A percentile compares a stretch with the other conserved stretches of the same genome.
Conservation (phyloP, 768 basidiomycete genomes). For the Rubroboletus pulcherrimus region DNA sequence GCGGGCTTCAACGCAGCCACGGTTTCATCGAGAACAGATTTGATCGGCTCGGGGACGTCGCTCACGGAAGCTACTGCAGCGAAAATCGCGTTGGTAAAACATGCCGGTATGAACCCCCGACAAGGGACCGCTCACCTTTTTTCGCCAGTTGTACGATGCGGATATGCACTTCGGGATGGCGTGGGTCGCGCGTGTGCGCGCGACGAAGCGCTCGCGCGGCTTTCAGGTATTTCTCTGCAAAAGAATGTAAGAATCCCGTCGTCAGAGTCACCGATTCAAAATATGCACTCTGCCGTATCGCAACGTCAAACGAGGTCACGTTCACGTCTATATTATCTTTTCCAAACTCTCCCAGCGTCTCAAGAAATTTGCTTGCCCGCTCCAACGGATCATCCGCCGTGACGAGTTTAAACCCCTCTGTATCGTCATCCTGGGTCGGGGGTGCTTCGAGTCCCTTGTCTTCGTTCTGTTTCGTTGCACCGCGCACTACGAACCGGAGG, state of each 20-base stretch:
- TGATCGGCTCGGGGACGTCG: conserved; percentile 45
- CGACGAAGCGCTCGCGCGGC: conserved; percentile 64
- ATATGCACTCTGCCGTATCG: conserved; percentile 69
- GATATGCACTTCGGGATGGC: conserved; percentile 66
- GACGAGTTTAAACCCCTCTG: conserved; percentile 72
- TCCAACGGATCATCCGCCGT: conserved; percentile 63
- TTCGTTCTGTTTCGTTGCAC: conserved; percentile 37
- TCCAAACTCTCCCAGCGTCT: conserved; percentile 54
- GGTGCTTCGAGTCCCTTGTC: conserved; percentile 68
- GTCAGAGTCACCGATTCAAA: not conserved
- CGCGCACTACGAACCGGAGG: conserved; percentile 22
- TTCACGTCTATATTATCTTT: conserved; percentile 62
- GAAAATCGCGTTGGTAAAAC: not conserved
- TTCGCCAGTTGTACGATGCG: conserved; percentile 63
- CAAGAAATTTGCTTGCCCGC: conserved; percentile 66
- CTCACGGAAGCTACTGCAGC: conserved; percentile 43
- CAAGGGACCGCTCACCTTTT: conserved; percentile 38
- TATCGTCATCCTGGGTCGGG: conserved; percentile 73
- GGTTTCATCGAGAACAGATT: conserved; percentile 45
- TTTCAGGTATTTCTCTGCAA: conserved; percentile 73
- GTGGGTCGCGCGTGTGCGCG: conserved; percentile 50
- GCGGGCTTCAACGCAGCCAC: conserved; percentile 53
- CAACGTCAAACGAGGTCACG: conserved; percentile 75
- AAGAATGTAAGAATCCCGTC: not conserved
- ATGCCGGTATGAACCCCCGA: not conserved